Base-by-base conservation (phyloP, 1,284 basidiomycete genomes). In the Fistulina hepatica region DNA sequence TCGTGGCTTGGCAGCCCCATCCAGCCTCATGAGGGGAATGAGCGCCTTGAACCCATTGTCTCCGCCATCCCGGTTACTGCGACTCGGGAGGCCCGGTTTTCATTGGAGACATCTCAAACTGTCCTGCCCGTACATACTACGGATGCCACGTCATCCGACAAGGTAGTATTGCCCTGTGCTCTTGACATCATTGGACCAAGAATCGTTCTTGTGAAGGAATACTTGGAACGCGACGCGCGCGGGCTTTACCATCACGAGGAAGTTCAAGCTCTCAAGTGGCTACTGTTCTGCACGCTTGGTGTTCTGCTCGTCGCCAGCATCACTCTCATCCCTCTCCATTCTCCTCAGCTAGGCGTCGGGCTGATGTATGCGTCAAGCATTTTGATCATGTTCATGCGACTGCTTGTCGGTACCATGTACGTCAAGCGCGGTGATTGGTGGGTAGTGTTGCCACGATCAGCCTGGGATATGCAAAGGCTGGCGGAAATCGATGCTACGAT, bases 1-100 rank as follows among this genome's bases (percentile, higher is more conserved):
- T 37, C 47, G 3, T 54, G 52, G 52, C 41, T 50, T 12, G 51
- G 51, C 3, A 31, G 32, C 21, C 52, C 51, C 5, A 46, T 52
- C 10, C 26, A 33, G 9, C 51, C 50, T 5, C 30, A 17, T 16
- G 48, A 38, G 21, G 51, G 50, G 13, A 44, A 40, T 13, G 51
- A 53, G 33, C 40, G 51, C 17, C 37, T 54, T 5, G 43, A 52
- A 22, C 42, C 51, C 10, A 37, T 52, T 12, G 48, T 44, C 16
- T 49, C 43, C 7, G 47, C 52, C 17, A 45, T 52, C 22, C 50
- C 52, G 10, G 38, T 48, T 13, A 30, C 35, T 10, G 20, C 39
- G 9, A 16, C 20, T 5, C n/a, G n/a, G n/a, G n/a, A n/a, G n/a
- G n/a, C n/a, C n/a, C n/a, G n/a, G n/a, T n/a, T n/a, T n/a, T n/a